Evolutionary conservation across 2,329 filamentous ascomycete species (phyloP).

Genomic region (Botrytis cinerea): DNA sequence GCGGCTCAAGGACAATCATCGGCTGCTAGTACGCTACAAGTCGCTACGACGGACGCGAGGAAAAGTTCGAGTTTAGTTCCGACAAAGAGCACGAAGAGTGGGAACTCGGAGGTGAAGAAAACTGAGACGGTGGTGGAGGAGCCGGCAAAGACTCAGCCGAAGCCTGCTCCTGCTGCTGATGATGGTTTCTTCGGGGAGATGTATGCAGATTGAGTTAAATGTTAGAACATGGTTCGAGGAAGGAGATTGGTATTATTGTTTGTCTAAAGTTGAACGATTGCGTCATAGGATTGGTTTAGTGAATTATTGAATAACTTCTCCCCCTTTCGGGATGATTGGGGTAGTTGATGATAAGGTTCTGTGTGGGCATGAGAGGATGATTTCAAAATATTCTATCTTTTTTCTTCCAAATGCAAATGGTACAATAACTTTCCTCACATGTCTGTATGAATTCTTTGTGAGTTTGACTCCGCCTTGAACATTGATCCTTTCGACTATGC

Average conservation of each 20-base stretch:
- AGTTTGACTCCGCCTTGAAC: not conserved
- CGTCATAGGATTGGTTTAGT: not conserved
- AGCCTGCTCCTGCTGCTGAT: not conserved
- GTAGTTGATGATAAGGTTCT: not conserved
- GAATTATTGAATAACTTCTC: conserved; percentile 9
- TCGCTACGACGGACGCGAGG: not conserved
- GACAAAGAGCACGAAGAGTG: conserved; percentile 19
- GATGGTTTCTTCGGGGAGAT: conserved; percentile 24
- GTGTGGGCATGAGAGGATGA: not conserved
- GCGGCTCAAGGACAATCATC: not conserved
- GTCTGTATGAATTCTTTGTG: too few species aligned
- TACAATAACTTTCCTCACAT: not conserved
- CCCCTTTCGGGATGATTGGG: not conserved
- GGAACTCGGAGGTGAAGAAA: not conserved
- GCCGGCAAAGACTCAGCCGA: not conserved
- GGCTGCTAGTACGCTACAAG: not conserved
- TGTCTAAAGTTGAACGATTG: not conserved
- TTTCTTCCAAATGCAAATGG: not conserved
- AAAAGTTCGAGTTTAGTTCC: conserved; percentile 16
- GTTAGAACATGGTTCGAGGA: not conserved
- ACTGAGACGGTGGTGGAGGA: not conserved
- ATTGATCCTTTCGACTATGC: not conserved
- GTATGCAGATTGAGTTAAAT: conserved; percentile 13
- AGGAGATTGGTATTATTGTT: not conserved
- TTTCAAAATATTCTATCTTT: not conserved